A percentile compares a stretch with the other conserved stretches of the same genome.
phyloP scores from a whole-genome alignment of 2,329 filamentous ascomycete species.

The Cordyceps javanica region DNA sequence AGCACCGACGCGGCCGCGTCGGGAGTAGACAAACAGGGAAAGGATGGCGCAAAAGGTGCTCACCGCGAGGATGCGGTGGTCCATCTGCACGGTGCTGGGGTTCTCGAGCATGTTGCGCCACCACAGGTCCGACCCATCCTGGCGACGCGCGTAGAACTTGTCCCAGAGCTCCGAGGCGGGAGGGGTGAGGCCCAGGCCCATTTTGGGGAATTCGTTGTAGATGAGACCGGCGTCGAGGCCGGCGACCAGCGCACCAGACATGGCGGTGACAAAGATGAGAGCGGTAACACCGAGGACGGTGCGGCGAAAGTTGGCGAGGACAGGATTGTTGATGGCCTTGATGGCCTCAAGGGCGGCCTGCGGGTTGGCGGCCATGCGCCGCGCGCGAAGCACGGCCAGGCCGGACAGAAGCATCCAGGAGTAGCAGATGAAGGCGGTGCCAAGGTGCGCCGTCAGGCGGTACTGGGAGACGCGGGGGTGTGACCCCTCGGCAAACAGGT shows the following conservation, averaged over 20 bases:
- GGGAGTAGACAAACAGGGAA: slow-evolving; percentile 73
- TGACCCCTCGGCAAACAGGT: slow-evolving; percentile 84
- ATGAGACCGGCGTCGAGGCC: slow-evolving; percentile 94
- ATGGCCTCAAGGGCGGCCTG: slow-evolving; percentile 55
- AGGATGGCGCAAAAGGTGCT: slow-evolving; percentile 81
- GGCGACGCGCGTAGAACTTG: slow-evolving; percentile 72
- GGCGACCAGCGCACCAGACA: slow-evolving; percentile 90
- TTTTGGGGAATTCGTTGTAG: slow-evolving; percentile 97
- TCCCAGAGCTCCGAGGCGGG: slow-evolving; percentile 80
- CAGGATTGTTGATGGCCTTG: slow-evolving; percentile 56
- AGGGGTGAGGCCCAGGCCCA: slow-evolving; percentile 79
- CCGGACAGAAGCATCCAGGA: slow-evolving; percentile 90
- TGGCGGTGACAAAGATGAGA: slow-evolving; percentile 81
- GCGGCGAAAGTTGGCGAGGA: slow-evolving; percentile 66
- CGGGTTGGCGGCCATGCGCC: slow-evolving; percentile 63
- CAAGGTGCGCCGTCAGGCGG: slow-evolving; percentile 81
- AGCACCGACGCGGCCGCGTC: slow-evolving; percentile 52
- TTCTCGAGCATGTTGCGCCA: slow-evolving; percentile 99
- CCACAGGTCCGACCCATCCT: slow-evolving; percentile 77
- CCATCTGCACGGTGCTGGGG: slow-evolving; percentile 87
- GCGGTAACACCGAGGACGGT: slow-evolving; percentile 63
- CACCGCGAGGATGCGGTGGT: slow-evolving; percentile 87
- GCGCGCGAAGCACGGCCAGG: slow-evolving; percentile 73
- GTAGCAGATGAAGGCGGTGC: slow-evolving; percentile 88
- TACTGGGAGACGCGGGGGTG: slow-evolving; percentile 95